These are phyloP conservation scores for Sporothrix protearum DNA, from an alignment of 2,329 filamentous ascomycete genomes.

Conservation along the genomic window DNA sequence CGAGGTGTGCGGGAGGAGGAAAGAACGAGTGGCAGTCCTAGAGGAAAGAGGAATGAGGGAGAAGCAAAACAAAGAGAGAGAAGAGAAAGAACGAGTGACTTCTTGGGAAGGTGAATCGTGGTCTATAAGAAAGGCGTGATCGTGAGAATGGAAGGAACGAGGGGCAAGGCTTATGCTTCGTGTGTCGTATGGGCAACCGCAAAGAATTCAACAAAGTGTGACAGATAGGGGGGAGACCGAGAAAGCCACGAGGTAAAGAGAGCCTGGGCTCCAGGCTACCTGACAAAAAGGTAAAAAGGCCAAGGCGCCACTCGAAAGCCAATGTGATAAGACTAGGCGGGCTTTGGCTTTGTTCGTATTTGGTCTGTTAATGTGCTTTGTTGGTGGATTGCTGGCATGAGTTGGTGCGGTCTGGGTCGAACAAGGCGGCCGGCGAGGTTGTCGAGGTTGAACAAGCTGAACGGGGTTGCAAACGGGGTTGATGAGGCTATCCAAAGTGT, in stretches of 20 bases:
- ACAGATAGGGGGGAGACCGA: neutral
- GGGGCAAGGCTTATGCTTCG: neutral
- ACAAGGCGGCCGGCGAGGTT: conserved; percentile 3
- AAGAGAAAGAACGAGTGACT: neutral
- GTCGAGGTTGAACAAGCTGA: neutral
- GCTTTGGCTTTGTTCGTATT: neutral
- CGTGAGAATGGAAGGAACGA: neutral
- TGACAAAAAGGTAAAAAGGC: neutral
- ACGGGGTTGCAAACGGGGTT: neutral
- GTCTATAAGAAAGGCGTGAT: neutral
- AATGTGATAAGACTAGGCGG: neutral
- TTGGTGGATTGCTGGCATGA: neutral
- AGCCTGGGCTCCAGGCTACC: neutral
- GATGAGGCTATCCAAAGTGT: neutral
- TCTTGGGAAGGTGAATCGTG: neutral
- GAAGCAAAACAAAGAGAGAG: neutral
- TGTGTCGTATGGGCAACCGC: neutral
- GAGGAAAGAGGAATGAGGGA: neutral
- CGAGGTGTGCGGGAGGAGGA: neutral
- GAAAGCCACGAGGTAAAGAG: neutral
- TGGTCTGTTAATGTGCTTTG: neutral
- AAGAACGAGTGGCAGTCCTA: neutral
- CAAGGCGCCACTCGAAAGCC: neutral
- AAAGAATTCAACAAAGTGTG: neutral
- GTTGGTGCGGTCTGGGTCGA: neutral